These are phyloP conservation scores for Nitzschia inconspicua DNA, from an alignment of 108 stramenopile genomes.

Conservation along the genomic window DNA sequence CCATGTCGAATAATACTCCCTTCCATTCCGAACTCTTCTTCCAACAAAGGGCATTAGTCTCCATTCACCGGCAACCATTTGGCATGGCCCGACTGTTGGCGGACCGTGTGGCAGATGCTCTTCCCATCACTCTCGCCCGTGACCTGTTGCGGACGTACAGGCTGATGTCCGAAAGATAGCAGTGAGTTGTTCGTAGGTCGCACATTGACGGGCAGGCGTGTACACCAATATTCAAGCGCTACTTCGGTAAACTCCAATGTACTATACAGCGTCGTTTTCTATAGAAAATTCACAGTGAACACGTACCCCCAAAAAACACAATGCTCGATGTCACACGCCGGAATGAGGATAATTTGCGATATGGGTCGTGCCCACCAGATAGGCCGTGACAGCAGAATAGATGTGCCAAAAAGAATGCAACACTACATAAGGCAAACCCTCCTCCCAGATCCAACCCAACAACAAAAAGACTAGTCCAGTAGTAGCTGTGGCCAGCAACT, in stretches of 20 bases:
- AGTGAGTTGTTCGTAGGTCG: too few relatives aligned
- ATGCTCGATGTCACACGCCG: too few relatives aligned
- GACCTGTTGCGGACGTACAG: conserved; percentile 19
- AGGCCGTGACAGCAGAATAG: conserved; percentile 59
- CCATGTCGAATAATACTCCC: background rate
- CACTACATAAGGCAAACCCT: conserved; percentile 43
- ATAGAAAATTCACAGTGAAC: too few relatives aligned
- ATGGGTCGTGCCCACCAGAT: conserved; percentile 42
- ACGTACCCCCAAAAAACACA: too few relatives aligned
- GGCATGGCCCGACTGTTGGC: background rate
- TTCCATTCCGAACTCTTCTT: conserved; percentile 26
- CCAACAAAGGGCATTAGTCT: conserved; percentile 17
- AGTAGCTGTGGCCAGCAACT: conserved; percentile 30
- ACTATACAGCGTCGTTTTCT: too few relatives aligned
- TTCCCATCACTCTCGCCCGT: conserved; percentile 10
- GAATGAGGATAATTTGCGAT: too few relatives aligned
- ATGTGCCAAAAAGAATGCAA: conserved; percentile 79
- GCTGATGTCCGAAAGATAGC: too few relatives aligned
- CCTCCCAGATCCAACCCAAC: conserved; percentile 71
- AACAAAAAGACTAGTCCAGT: conserved; percentile 38
- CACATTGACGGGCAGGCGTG: too few relatives aligned
- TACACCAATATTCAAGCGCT: too few relatives aligned
- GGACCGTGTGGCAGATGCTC: conserved; percentile 13
- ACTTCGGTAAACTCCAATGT: too few relatives aligned
- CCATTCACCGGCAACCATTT: conserved; percentile 17